Evolutionary conservation across 2,329 filamentous ascomycete genomes (phyloP).

Genomic region (Pestalotiopsis sp.): DNA sequence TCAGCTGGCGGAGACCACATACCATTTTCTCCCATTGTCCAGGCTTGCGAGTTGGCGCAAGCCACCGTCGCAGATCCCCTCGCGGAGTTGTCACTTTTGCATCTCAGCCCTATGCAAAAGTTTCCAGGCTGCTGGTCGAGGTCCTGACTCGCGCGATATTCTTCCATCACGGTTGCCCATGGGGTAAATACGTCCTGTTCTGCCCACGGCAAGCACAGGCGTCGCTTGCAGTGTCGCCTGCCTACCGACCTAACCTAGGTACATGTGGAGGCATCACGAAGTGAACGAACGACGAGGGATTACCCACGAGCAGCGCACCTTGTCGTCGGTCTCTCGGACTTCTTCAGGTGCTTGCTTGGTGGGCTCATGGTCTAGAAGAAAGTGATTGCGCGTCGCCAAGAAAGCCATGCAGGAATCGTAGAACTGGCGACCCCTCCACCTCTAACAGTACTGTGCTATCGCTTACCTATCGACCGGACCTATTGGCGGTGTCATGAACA

Average conservation of each 20-base stretch:
- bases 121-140: neutral
- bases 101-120: neutral
- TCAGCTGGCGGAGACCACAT: neutral
- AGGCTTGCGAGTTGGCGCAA: neutral
- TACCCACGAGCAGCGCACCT: slow-evolving; percentile 1
- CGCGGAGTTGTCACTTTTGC: neutral
- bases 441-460: neutral
- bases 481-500: neutral
- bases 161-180: neutral
- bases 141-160: neutral
- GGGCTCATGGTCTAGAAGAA: neutral
- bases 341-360: neutral
- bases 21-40: neutral
- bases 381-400: slow-evolving; percentile 36
- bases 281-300: neutral
- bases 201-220: neutral
- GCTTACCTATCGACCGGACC: neutral
- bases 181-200: neutral
- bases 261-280: neutral
- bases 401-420: slow-evolving; percentile 23
- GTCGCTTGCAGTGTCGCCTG: neutral
- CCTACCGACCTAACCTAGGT: neutral
- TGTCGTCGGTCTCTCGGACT: neutral
- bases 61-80: neutral
- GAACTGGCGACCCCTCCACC: slow-evolving; percentile 8